Conservation (phyloP, 2,329 filamentous ascomycete genomes). For the Colletotrichum liaoningense region DNA sequence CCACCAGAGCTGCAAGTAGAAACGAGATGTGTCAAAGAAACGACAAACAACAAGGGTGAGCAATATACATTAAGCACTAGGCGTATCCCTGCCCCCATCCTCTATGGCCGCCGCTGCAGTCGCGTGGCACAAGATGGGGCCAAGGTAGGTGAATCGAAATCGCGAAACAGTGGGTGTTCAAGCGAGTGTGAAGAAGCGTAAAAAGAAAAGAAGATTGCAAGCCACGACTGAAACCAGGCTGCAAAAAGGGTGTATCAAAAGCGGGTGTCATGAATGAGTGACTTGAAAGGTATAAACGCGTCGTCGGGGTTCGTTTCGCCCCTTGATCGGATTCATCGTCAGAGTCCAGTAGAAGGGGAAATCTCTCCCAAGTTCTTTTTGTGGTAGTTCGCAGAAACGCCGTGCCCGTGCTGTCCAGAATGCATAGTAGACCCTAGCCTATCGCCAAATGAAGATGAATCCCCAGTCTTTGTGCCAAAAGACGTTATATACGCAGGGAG, state of each 20-base stretch:
- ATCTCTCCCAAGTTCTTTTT: slow-evolving; percentile 7
- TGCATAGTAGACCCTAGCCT: slow-evolving; percentile 32
- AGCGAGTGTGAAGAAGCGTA: slow-evolving; percentile 49
- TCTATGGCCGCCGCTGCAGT: slow-evolving; percentile 21
- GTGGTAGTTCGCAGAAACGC: slow-evolving; percentile 36
- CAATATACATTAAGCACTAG: slow-evolving; percentile 38
- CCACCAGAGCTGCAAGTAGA: slow-evolving; percentile 32
- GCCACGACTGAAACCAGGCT: slow-evolving; percentile 2
- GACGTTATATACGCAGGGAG: slow-evolving; percentile 31
- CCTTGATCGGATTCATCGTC: slow-evolving; percentile 26
- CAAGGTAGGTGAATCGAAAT: slow-evolving; percentile 40
- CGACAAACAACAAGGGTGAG: slow-evolving; percentile 17
- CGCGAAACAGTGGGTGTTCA: slow-evolving; percentile 18
- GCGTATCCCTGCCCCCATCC: slow-evolving; percentile 24
- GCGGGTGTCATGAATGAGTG: slow-evolving; percentile 35
- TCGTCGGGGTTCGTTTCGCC: slow-evolving; percentile 19
- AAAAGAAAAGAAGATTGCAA: slow-evolving; percentile 37
- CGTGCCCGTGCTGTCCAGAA: slow-evolving; percentile 35
- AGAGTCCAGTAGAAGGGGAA: slow-evolving; percentile 21
- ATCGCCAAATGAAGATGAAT: slow-evolving; percentile 35
- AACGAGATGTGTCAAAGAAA: neutral
- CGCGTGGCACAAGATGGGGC: slow-evolving; percentile 5
- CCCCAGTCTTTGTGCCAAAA: slow-evolving; percentile 31
- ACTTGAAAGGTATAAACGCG: slow-evolving; percentile 36
- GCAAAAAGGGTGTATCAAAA: slow-evolving; percentile 39